A percentile compares a stretch with the other conserved stretches of the same genome.
Evolutionary conservation across 2,329 filamentous ascomycete genomes (phyloP).

Genomic region (Neopestalotiopsis clavispora): DNA sequence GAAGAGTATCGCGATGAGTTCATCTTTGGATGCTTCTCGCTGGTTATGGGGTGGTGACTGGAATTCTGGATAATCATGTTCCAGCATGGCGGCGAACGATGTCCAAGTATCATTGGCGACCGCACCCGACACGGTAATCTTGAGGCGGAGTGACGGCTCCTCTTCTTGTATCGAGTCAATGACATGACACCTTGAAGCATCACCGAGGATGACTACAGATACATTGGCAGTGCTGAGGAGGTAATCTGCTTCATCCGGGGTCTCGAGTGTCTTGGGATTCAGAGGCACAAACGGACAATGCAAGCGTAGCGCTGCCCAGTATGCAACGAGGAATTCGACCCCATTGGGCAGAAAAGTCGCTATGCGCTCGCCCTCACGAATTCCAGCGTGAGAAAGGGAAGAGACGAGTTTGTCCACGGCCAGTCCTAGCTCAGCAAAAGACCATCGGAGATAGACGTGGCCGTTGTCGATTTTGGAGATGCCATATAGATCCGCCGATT

Average conservation of each 20-base stretch:
- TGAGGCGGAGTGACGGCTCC: background rate
- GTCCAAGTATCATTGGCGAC: background rate
- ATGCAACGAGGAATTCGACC: background rate
- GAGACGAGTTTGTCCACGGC: background rate
- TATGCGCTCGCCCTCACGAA: background rate
- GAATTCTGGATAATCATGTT: background rate
- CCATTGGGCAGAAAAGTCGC: background rate
- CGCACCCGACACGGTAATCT: background rate
- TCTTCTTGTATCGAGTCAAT: background rate
- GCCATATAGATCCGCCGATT: background rate
- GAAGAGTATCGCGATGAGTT: slow-evolving; percentile 3
- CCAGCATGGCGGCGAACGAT: background rate
- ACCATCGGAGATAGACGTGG: background rate
- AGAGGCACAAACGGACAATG: background rate
- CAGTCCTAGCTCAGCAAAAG: background rate
- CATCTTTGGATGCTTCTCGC: background rate
- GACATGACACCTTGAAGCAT: background rate
- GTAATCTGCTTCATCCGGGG: background rate
- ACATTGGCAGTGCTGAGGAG: background rate
- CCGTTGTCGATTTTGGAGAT: background rate
- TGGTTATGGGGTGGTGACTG: background rate
- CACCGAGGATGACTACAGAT: background rate
- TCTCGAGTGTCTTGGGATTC: background rate
- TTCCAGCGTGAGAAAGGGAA: background rate
- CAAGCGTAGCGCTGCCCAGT: background rate